A percentile compares a stretch with the other conserved stretches of the same genome.
Conservation (phyloP, 2,329 filamentous ascomycete species). For the Colletotrichum cordylinicola region DNA sequence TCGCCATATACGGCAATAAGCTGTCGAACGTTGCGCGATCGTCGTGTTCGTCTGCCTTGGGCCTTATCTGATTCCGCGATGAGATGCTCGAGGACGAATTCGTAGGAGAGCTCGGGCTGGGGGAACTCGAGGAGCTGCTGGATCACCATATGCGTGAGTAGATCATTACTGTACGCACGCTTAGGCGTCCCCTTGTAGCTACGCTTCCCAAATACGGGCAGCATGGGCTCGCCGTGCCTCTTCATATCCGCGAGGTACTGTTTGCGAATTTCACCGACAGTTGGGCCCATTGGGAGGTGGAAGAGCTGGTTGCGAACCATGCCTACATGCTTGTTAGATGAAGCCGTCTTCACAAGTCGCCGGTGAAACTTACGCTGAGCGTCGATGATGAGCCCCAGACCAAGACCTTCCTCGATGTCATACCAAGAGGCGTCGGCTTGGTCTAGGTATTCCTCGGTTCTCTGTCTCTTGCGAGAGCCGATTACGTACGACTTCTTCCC, state of each 20-base stretch:
- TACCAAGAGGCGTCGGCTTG: not conserved
- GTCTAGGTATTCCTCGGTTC: not conserved
- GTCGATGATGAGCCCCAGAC: not conserved
- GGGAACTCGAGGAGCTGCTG: slow-evolving; percentile 6
- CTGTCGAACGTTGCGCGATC: slow-evolving; percentile 7
- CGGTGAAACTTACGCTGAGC: not conserved
- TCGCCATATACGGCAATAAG: slow-evolving; percentile 12
- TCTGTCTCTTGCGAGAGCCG: slow-evolving; percentile 11
- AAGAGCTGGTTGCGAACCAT: slow-evolving; percentile 4
- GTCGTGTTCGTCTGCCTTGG: not conserved
- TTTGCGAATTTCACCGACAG: not conserved
- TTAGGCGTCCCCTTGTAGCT: slow-evolving; percentile 6
- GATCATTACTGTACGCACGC: slow-evolving; percentile 11
- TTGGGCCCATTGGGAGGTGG: not conserved
- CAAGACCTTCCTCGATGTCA: not conserved
- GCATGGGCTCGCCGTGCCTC: slow-evolving; percentile 1
- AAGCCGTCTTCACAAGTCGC: not conserved
- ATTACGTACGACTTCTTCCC: slow-evolving; percentile 3
- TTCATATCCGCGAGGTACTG: slow-evolving; percentile 1
- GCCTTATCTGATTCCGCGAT: slow-evolving; percentile 5
- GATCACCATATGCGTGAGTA: slow-evolving; percentile 13
- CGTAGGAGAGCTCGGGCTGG: slow-evolving; percentile 12
- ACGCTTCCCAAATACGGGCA: not conserved
- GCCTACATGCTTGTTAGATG: not conserved
- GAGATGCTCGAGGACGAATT: slow-evolving; percentile 9